Conservation (phyloP, 2,329 filamentous ascomycete species). For the Cercospora brassicicola region DNA sequence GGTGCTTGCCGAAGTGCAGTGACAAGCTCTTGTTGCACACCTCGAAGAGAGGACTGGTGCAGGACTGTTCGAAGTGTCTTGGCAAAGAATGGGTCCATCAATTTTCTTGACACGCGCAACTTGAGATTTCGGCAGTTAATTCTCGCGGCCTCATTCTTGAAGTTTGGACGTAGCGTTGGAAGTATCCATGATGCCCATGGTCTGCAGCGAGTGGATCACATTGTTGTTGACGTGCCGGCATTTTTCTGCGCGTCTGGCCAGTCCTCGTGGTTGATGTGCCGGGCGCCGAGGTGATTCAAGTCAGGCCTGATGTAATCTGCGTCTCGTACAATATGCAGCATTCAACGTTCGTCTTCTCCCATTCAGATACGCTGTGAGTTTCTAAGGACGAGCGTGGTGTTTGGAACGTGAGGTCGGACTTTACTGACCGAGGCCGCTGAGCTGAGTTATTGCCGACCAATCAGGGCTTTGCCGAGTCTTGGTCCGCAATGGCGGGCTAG, state of each 20-base stretch:
- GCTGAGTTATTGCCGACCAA: background rate
- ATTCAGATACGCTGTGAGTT: background rate
- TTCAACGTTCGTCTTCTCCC: background rate
- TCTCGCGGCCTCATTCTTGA: background rate
- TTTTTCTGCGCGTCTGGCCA: background rate
- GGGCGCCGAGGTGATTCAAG: background rate
- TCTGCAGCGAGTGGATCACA: background rate
- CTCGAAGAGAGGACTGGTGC: background rate
- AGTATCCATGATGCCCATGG: background rate
- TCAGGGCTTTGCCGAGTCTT: conserved; percentile 1
- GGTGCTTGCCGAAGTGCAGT: background rate
- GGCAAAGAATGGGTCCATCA: background rate
- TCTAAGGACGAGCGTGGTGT: background rate
- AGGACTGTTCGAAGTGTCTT: background rate
- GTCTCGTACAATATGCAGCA: background rate
- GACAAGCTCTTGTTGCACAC: background rate
- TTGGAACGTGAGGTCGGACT: background rate
- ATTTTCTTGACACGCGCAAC: background rate
- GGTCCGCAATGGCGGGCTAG: background rate
- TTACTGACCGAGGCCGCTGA: background rate
- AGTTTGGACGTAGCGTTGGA: background rate
- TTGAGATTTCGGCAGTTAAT: background rate
- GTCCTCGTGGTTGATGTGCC: background rate
- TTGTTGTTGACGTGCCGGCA: background rate
- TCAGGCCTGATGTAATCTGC: background rate